A percentile compares a stretch with the other conserved stretches of the same genome.
These are phyloP conservation scores for Sclerospora graminicola DNA, from an alignment of 352 stramenopile species.

Conservation along the genomic window DNA sequence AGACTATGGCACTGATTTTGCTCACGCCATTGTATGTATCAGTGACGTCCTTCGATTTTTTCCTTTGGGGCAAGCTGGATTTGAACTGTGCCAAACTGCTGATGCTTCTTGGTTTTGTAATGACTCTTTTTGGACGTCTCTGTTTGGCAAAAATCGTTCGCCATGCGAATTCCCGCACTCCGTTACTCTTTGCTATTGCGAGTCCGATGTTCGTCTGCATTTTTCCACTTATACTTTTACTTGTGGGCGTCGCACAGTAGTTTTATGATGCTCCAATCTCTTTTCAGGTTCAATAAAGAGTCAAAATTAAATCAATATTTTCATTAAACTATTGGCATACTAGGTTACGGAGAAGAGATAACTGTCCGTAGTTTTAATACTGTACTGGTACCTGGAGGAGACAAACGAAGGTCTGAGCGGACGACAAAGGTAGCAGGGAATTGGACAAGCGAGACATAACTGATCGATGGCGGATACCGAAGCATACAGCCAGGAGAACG, in stretches of 20 bases:
- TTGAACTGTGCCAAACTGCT: slow-evolving; percentile 16
- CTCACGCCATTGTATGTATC: slow-evolving; percentile 3
- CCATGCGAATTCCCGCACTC: slow-evolving; percentile 23
- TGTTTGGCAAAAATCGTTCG: slow-evolving; percentile 24
- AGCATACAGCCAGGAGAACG: slow-evolving; percentile 16
- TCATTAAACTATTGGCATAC: background rate
- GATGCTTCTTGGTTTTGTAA: slow-evolving; percentile 22
- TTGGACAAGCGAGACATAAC: slow-evolving; percentile 1
- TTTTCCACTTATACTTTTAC: slow-evolving; percentile 20
- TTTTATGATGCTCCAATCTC: slow-evolving; percentile 13
- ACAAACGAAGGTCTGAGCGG: slow-evolving; percentile 18
- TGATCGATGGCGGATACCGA: slow-evolving; percentile 21
- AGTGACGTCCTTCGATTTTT: slow-evolving; percentile 34
- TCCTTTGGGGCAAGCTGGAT: slow-evolving; percentile 30
- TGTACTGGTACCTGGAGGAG: slow-evolving; percentile 1
- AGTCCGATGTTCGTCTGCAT: slow-evolving; percentile 25
- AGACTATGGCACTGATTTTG: background rate
- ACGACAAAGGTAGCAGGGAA: slow-evolving; percentile 3
- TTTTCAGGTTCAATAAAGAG: slow-evolving; percentile 15
- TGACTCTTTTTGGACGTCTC: slow-evolving; percentile 26
- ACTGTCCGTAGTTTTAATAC: background rate
- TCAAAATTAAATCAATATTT: slow-evolving; percentile 14
- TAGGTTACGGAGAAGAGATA: background rate
- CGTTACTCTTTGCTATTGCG: slow-evolving; percentile 24
- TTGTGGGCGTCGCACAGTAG: no score